phyloP scores from a whole-genome alignment of 345 rosid genomes.

The Hibiscus mutabilis region DNA sequence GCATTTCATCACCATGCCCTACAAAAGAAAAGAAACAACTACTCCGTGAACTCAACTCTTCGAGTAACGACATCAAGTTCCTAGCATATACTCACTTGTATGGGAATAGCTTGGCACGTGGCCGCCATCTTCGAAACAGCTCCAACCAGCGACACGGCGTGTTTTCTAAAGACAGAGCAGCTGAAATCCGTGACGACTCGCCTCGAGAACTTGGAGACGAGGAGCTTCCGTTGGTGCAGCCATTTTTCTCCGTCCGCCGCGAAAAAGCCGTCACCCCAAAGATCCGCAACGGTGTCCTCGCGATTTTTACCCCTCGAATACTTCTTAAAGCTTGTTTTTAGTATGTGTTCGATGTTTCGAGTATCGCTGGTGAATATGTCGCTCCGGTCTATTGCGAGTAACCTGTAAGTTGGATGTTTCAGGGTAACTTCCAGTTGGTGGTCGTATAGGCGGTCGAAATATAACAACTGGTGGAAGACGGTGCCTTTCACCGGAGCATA shows the following conservation, averaged over 20 bases:
- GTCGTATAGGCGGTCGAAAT: too few relatives aligned
- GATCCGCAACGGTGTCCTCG: slow-evolving; percentile 28
- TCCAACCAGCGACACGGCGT: slow-evolving; percentile 39
- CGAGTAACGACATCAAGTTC: too few relatives aligned
- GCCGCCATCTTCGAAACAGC: slow-evolving; percentile 26
- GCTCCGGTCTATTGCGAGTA: too few relatives aligned
- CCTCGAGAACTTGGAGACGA: slow-evolving; percentile 64
- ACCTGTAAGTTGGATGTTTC: too few relatives aligned
- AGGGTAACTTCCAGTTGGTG: too few relatives aligned
- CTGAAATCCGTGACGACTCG: slow-evolving; percentile 67
- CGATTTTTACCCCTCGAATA: slow-evolving; percentile 41
- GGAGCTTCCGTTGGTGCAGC: slow-evolving; percentile 80
- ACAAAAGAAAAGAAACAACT: not conserved
- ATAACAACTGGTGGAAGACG: too few relatives aligned
- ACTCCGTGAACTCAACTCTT: not conserved
- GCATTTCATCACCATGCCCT: slow-evolving; percentile 64
- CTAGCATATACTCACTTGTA: slow-evolving; percentile 38
- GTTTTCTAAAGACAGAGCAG: slow-evolving; percentile 53
- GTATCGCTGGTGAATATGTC: too few relatives aligned
- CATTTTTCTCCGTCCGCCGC: slow-evolving; percentile 61
- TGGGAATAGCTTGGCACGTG: slow-evolving; percentile 36
- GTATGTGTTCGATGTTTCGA: not conserved
- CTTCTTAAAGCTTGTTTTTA: slow-evolving; percentile 25
- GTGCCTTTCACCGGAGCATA: too few relatives aligned
- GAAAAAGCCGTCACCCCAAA: slow-evolving; percentile 73